Evolutionary conservation across 495 filamentous ascomycete genomes (phyloP), one percentile per base, ranked within the genome.

Genomic region (Astrothelium subdiscretum): DNA sequence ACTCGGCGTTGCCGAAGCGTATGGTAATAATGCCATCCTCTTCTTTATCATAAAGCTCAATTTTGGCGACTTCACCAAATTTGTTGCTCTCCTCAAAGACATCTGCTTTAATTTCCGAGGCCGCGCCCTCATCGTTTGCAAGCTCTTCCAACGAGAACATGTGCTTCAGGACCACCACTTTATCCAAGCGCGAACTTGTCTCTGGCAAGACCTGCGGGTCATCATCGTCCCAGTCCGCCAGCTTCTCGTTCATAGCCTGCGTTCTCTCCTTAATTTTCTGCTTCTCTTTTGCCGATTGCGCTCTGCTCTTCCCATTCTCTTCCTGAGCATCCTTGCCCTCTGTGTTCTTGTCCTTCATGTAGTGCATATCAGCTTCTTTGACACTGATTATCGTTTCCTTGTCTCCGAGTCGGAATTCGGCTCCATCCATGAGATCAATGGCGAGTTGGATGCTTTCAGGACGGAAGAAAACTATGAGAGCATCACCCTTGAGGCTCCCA

Each of bases 71-170:
- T 26, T 86, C 78, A 13, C 94, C 95, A 20, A 95, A 76, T 74
- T 95, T 95, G 38, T 82, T 79, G 72, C 89, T 95, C 73, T 96
- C 92, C 32, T 94, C 89, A 29, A 88, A 84, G 40, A 99, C 88
- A 69, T 99, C 94, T 72, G 95, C 86, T 69, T 94, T 94, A 73
- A 97, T 95, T 63, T 97, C 94, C 6, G 92, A 78, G 58, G 92
- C 81, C 2, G 88, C 89, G 0, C 85, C 82, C 2, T 89, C 85
- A 71, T 99, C 92, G 61, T 92, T 87, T 71, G 85, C 83, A 54
- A 99, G 77, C 74, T 96, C 90, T 32, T 86, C 68, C 31, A 95
- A 79, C 11, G 91, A 95, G 72, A 99, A 99, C 90, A 96, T 95
- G 71, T 95, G 88, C 68, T 91, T 89, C 61, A 99, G 74, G 60